phyloP scores from a whole-genome alignment of 805 yeast species.

The Kodamaea kakaduensis region DNA sequence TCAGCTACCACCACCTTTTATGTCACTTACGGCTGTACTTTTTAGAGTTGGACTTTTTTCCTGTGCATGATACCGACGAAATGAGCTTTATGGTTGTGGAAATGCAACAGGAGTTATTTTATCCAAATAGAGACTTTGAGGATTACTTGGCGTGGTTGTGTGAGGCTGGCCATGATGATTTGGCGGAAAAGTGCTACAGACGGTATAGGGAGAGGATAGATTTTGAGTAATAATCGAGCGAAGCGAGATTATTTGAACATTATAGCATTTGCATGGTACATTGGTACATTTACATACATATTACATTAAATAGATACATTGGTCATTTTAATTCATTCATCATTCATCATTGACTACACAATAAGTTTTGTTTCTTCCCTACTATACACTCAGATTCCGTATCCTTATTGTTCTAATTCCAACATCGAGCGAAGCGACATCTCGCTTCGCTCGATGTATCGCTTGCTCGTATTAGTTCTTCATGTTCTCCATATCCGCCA shows the following conservation, averaged over 20 bases:
- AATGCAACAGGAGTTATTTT: conserved; percentile 1
- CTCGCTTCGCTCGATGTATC: neutral
- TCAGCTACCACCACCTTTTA: no score
- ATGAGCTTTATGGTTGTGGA: conserved; percentile 3
- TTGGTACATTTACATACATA: neutral
- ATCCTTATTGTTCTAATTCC: no score
- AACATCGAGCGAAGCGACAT: no score
- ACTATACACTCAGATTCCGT: no score
- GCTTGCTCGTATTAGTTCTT: conserved; percentile 13
- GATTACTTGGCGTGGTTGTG: conserved; percentile 8
- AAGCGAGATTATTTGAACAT: no score
- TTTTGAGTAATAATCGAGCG: no score
- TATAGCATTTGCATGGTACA: no score
- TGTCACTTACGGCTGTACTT: neutral
- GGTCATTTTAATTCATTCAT: conserved; percentile 3
- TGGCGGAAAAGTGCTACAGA: conserved; percentile 2
- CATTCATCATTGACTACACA: no score
- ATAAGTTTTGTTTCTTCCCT: no score
- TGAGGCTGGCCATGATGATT: neutral
- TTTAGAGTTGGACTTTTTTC: neutral
- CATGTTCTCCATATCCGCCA: conserved; percentile 24
- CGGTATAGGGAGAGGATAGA: conserved; percentile 2
- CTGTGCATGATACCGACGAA: neutral
- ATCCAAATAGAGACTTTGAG: conserved; percentile 6
- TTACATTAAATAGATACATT: conserved; percentile 1